phyloP scores from a whole-genome alignment of 257 asterid genomes.

The Solanum tarapatanum region DNA sequence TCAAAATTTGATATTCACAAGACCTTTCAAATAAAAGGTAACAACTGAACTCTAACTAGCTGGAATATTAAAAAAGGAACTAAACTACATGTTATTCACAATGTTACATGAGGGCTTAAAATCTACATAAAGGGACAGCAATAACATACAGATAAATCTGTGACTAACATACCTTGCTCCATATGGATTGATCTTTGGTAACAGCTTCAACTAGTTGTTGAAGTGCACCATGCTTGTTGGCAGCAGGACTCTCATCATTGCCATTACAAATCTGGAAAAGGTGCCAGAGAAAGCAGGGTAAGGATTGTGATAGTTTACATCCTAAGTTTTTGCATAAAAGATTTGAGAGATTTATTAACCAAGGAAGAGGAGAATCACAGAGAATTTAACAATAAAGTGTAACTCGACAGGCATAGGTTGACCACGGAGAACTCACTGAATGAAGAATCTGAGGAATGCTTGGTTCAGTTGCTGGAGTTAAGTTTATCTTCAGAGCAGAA shows the following conservation, averaged over 20 bases:
- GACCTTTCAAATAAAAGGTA: not conserved
- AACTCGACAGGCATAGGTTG: not conserved
- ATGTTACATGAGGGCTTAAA: not conserved
- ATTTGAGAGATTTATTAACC: not conserved
- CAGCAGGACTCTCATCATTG: slow-evolving; percentile 50
- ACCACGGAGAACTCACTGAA: slow-evolving; percentile 41
- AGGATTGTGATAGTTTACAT: not conserved
- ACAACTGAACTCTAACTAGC: not conserved
- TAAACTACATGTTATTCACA: not conserved
- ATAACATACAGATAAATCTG: not conserved
- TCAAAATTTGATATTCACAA: not conserved
- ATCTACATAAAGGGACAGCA: not conserved
- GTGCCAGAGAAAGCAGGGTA: not conserved
- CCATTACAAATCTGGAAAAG: slow-evolving; percentile 67
- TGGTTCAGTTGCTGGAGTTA: slow-evolving; percentile 54
- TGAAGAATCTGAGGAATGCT: slow-evolving; percentile 98
- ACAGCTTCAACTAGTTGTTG: slow-evolving; percentile 75
- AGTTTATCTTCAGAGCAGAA: slow-evolving; percentile 38
- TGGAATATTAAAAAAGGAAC: slow-evolving; percentile 3
- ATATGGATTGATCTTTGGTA: slow-evolving; percentile 52
- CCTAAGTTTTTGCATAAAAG: not conserved
- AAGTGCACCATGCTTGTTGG: slow-evolving; percentile 62
- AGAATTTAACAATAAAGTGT: not conserved
- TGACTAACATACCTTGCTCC: slow-evolving; percentile 65
- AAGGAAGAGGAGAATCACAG: not conserved